phyloP scores from a whole-genome alignment of 495 filamentous ascomycete genomes.

The Aspergillus biplanus region DNA sequence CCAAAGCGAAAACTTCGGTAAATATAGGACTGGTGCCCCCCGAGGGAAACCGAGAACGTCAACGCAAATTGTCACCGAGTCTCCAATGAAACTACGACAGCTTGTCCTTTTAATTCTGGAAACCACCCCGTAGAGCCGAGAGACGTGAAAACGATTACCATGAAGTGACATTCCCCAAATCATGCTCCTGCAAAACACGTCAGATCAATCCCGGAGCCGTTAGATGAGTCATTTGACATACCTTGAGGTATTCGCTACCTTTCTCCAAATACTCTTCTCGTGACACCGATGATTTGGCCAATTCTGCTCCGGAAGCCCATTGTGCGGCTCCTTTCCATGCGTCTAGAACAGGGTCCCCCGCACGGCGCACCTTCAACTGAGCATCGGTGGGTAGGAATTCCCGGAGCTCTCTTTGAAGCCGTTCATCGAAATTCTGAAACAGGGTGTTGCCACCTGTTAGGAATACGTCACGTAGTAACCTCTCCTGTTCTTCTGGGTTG shows the following conservation, averaged over 20 bases:
- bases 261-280: constrained; percentile 83
- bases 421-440: constrained; percentile 84
- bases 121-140: neutral
- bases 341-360: constrained; percentile 75
- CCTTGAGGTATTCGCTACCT: constrained; percentile 84
- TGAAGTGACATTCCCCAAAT: constrained; percentile 69
- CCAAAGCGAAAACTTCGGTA: too few relatives aligned
- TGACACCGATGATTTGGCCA: constrained; percentile 54
- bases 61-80: too few relatives aligned
- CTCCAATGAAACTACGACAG: too few relatives aligned
- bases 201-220: constrained; percentile 6
- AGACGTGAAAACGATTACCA: constrained; percentile 22
- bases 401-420: constrained; percentile 71
- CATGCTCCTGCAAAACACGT: constrained; percentile 65
- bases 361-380: constrained; percentile 66
- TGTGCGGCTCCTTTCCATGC: constrained; percentile 90
- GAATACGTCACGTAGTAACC: constrained; percentile 83
- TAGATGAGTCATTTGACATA: constrained; percentile 32
- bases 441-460: constrained; percentile 91
- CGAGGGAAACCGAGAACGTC: too few relatives aligned
- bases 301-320: constrained; percentile 60
- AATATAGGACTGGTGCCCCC: too few relatives aligned
- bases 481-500: constrained; percentile 56
- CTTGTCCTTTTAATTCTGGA: neutral
- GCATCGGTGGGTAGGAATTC: constrained; percentile 72